A percentile compares a stretch with the other conserved stretches of the same genome.
Evolutionary conservation across 805 yeast species (phyloP).

Genomic region (Suhomyces prunicola): DNA sequence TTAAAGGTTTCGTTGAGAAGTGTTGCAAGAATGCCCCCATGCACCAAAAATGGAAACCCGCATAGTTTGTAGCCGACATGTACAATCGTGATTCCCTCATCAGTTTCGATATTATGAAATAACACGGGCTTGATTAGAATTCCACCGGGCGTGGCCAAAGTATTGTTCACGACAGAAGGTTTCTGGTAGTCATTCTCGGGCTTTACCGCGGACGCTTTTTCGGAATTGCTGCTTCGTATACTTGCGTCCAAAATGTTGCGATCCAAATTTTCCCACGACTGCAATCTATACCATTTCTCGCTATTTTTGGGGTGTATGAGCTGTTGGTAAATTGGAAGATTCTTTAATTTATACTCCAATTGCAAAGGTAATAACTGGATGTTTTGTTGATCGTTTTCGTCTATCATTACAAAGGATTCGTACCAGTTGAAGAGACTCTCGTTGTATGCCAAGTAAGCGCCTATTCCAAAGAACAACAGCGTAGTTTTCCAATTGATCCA

Average conservation of each 20-base stretch:
- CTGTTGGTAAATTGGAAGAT: slow-evolving; percentile 50
- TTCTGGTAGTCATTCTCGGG: slow-evolving; percentile 14
- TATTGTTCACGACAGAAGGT: slow-evolving; percentile 31
- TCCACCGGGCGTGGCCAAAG: slow-evolving; percentile 73
- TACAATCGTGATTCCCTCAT: slow-evolving; percentile 62
- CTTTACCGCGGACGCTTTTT: slow-evolving; percentile 5
- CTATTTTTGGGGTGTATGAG: slow-evolving; percentile 45
- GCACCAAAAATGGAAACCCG: slow-evolving; percentile 85
- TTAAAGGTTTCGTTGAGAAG: slow-evolving; percentile 74
- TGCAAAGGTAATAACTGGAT: slow-evolving; percentile 28
- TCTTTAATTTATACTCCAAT: slow-evolving; percentile 47
- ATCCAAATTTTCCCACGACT: slow-evolving; percentile 43
- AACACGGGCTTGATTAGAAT: slow-evolving; percentile 70
- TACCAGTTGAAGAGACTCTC: slow-evolving; percentile 32
- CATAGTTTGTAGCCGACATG: slow-evolving; percentile 77
- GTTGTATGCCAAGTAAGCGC: slow-evolving; percentile 31
- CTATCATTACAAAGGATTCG: slow-evolving; percentile 21
- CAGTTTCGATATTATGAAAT: slow-evolving; percentile 53
- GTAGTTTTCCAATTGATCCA: slow-evolving; percentile 32
- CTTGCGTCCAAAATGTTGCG: slow-evolving; percentile 31
- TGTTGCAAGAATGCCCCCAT: slow-evolving; percentile 86
- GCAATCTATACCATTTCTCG: slow-evolving; percentile 44
- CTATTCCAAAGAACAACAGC: slow-evolving; percentile 27
- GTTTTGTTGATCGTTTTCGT: slow-evolving; percentile 17
- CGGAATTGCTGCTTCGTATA: slow-evolving; percentile 1